Evolutionary conservation across 495 filamentous ascomycete genomes (phyloP), one percentile per base, ranked within the genome.

Genomic region (Cairneyella variabilis): DNA sequence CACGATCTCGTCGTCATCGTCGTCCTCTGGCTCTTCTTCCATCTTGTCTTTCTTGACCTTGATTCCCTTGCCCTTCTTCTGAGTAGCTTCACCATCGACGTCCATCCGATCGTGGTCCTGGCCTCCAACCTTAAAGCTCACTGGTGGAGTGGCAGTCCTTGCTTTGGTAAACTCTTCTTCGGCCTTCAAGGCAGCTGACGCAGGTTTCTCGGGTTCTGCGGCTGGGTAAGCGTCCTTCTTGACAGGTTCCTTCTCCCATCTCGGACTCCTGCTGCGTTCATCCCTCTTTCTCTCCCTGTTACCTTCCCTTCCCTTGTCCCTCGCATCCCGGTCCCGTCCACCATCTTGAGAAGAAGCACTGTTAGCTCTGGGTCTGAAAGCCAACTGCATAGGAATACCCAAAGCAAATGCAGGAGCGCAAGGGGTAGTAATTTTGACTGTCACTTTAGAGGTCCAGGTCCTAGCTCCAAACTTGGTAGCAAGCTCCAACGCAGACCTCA

Each of bases 1-100:
- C 30, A 71, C 71, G 0, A 75, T 66, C 11, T 62, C 65, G 28
- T 68, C 72, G 27, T 80, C 76, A 3, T 59, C 56, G 6, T 56
- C 52, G 3, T 37, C 6, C 3, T 50, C 48, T 3, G 36, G 6
- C n/a, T 5, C 10, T 16, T 50, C 45, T 30, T 60, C 52, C 46
- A 49, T 55, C n/a, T 5, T 5, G n/a, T 50, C 45, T 30, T 60
- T 55, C 46, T 53, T 55, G 7, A 12, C 28, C 28, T 48, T 48
- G 41, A 27, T 38, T 12, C 51, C 54, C 25, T 41, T 44, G 8
- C 37, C 17, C 14, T 30, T 27, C 17, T 41, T 37, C 11, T 23
- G 23, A 9, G 8, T 43, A 27, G 20, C 16, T 23, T 41, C 51
- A 18, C 16, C 25, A 55, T 64, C 58, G 1, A 56, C 22, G 0